Percentiles rank a stretch among this genome's conserved stretches.
These are phyloP conservation scores for Solanum paucissectum DNA, from an alignment of 257 asterid genomes.

Conservation along the genomic window DNA sequence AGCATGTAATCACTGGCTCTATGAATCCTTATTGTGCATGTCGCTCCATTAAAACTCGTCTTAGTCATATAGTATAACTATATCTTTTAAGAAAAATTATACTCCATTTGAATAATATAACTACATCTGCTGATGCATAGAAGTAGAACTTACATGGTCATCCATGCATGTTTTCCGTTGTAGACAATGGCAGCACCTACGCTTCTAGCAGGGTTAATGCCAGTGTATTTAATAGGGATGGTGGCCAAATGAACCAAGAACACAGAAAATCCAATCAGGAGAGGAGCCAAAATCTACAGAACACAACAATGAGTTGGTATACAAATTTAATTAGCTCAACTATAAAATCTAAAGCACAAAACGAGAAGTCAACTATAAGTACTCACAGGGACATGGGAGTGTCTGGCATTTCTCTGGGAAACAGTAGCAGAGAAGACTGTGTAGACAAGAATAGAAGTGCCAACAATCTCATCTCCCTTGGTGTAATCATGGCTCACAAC, in stretches of 20 bases:
- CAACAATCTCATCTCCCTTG: constrained; percentile 61
- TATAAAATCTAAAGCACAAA: background rate
- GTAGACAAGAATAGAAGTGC: constrained; percentile 65
- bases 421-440: constrained; percentile 66
- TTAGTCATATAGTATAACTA: no score
- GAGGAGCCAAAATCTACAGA: constrained; percentile 63
- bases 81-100: no score
- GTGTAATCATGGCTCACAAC: constrained; percentile 47
- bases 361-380: background rate
- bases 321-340: background rate
- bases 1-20: no score
- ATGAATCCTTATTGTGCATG: no score
- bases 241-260: constrained; percentile 75
- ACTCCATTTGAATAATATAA: no score
- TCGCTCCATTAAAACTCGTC: no score
- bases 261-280: constrained; percentile 63
- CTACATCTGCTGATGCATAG: no score
- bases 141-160: constrained; percentile 41
- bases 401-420: constrained; percentile 77
- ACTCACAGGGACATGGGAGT: constrained; percentile 65
- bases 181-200: constrained; percentile 61
- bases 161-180: constrained; percentile 56
- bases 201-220: constrained; percentile 60
- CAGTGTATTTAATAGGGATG: constrained; percentile 60
- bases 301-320: background rate